Base-by-base conservation (phyloP, 192 early-diverging fungal species). In the Coemansia sp. region DNA sequence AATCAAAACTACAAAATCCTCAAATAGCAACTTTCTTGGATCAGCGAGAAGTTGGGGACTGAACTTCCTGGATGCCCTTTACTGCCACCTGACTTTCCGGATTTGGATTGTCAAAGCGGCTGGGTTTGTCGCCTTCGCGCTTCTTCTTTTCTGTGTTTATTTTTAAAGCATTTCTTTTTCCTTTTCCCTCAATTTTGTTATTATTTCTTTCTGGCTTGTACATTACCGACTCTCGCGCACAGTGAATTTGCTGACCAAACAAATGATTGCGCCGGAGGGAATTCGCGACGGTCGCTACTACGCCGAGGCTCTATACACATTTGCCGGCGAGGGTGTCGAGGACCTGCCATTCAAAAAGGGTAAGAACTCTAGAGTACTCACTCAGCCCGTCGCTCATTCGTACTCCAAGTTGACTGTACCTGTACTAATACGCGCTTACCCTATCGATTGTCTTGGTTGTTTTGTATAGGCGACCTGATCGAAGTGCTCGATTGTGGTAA, bases 241-340 rank as follows among this genome's bases (percentile, higher is more conserved):
- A 56, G 53, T 32, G 53, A 15, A 32, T 31, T 56, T 31, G 53
- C 53, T 5, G 31, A 56, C 1, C 29, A 56, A 56, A 15, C 31
- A 56, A 56, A 82, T 82, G 80, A 82, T 82, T 74, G 75, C 80
- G 12, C 80, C 80, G 11, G 80, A 82, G 58, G 80, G 80, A 71
- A 77, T 82, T 61, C 80, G 80, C 70, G 69, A 78, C 67, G 82
- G 77, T 4, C 71, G 68, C 48, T 67, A 80, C 70, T 78, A 74
- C 61, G 84, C 84, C 55, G 71, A 85, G 44, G 84, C 84, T 13
- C 68, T 85, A 40, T 85, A 85, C 62, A 79, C 80, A 34, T 85
- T 85, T 75, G 74, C 76, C 17, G 84, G 84, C 69, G 84, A 82
- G 42, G 72, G 80, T 39, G 77, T 68, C 5, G 79, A 85, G 46